phyloP scores from a whole-genome alignment of 2,329 filamentous ascomycete species.

The Penicillium griseofulvum region DNA sequence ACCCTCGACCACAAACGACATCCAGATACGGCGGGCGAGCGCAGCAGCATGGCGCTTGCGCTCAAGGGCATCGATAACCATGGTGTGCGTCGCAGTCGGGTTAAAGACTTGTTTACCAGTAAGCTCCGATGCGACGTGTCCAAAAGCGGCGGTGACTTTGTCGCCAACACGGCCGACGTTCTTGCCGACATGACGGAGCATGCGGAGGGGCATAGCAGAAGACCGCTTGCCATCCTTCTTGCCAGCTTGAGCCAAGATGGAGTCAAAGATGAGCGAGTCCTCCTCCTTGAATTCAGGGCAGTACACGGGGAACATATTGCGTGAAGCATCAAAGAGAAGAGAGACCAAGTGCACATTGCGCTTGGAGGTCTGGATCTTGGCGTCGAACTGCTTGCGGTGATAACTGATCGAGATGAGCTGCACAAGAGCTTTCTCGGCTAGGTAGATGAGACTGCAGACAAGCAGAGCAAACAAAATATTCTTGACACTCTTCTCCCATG shows the following conservation, averaged over 20 bases:
- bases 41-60: conserved; percentile 81
- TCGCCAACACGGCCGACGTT: conserved; percentile 80
- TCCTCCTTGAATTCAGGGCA: conserved; percentile 87
- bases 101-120: conserved; percentile 96
- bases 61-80: conserved; percentile 85
- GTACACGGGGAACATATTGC: conserved; percentile 85
- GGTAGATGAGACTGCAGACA: conserved; percentile 56
- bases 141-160: conserved; percentile 89
- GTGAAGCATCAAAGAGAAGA: conserved; percentile 85
- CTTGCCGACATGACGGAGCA: conserved; percentile 70
- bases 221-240: conserved; percentile 55
- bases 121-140: conserved; percentile 89
- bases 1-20: conserved; percentile 94
- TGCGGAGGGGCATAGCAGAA: conserved; percentile 70
- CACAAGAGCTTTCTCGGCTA: conserved; percentile 59
- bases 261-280: conserved; percentile 87
- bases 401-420: conserved; percentile 68
- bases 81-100: conserved; percentile 81
- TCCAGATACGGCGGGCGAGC: conserved; percentile 92
- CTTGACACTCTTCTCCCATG: conserved; percentile 57
- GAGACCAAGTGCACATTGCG: conserved; percentile 77
- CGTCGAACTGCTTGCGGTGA: conserved; percentile 64
- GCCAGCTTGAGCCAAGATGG: conserved; percentile 63
- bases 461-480: conserved; percentile 59
- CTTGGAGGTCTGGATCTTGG: conserved; percentile 84